Conservation (phyloP, 768 basidiomycete species). For the Candolleomyces eurysporus region DNA sequence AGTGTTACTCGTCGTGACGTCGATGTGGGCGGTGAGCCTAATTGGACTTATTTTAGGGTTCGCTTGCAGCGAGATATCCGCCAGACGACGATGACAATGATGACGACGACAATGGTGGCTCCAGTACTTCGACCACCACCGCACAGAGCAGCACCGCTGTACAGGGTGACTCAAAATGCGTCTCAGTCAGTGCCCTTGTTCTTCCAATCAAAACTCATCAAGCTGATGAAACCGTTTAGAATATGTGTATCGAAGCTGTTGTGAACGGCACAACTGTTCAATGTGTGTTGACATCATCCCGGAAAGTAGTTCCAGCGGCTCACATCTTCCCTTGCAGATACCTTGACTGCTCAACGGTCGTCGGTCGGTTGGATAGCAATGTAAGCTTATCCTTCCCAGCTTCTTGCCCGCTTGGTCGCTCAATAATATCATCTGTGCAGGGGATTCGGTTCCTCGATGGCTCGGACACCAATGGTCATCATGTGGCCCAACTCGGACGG, state of each 20-base stretch:
- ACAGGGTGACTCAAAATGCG: conserved; percentile 1
- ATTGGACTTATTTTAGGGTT: not conserved
- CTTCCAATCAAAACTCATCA: not conserved
- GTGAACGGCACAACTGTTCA: conserved; percentile 44
- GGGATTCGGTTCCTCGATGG: conserved; percentile 59
- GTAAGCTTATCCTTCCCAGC: conserved; percentile 29
- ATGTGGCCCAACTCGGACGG: conserved; percentile 69
- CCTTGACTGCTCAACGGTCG: conserved; percentile 1
- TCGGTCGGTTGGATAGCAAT: conserved; percentile 61
- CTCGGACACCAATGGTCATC: conserved; percentile 64
- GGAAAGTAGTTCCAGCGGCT: not conserved
- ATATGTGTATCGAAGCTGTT: conserved; percentile 47
- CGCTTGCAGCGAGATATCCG: not conserved
- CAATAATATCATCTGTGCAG: conserved; percentile 27
- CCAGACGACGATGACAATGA: not conserved
- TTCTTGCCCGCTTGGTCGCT: not conserved
- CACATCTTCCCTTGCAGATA: not conserved
- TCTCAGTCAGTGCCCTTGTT: not conserved
- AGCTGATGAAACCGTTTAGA: conserved; percentile 20
- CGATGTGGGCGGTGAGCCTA: not conserved
- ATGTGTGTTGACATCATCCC: conserved; percentile 28
- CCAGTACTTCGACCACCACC: not conserved
- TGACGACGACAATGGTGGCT: not conserved
- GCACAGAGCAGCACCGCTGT: not conserved
- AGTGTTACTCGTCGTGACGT: not conserved